Conservation (phyloP, 2,329 filamentous ascomycete genomes). For the Aschersonia sp. region DNA sequence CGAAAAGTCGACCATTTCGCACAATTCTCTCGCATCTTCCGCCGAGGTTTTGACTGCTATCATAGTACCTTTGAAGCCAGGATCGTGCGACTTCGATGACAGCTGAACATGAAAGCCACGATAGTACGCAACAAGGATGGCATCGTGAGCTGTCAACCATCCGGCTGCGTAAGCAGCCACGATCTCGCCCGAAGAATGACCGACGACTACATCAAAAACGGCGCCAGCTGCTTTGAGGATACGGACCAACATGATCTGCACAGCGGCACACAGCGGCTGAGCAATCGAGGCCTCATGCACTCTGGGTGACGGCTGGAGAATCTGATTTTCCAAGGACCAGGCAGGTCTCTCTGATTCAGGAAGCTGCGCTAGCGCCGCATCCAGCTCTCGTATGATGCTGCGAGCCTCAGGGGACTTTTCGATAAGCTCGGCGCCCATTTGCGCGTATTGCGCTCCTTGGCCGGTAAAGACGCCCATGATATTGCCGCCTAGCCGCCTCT, state of each 20-base stretch:
- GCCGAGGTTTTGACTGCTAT: slow-evolving; percentile 9
- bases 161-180: slow-evolving; percentile 23
- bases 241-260: slow-evolving; percentile 26
- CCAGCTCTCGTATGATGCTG: neutral
- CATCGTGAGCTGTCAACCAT: neutral
- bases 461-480: slow-evolving; percentile 18
- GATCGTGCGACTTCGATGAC: neutral
- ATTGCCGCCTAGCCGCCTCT: neutral
- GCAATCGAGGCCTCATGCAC: slow-evolving; percentile 1
- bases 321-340: slow-evolving; percentile 1
- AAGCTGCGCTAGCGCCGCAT: neutral
- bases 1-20: slow-evolving; percentile 6
- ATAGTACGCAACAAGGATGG: slow-evolving; percentile 4
- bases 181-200: slow-evolving; percentile 27
- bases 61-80: slow-evolving; percentile 4
- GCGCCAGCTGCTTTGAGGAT: slow-evolving; percentile 17
- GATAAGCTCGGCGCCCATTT: slow-evolving; percentile 16
- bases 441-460: slow-evolving; percentile 17
- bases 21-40: neutral
- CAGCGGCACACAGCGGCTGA: slow-evolving; percentile 18
- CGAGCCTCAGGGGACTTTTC: neutral
- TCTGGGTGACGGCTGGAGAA: neutral
- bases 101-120: slow-evolving; percentile 3
- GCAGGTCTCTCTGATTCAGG: slow-evolving; percentile 1
- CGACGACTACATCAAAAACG: slow-evolving; percentile 16